These are phyloP conservation scores for Amphirosellinia nigrospora DNA, from an alignment of 495 filamentous ascomycete species.

Conservation along the genomic window DNA sequence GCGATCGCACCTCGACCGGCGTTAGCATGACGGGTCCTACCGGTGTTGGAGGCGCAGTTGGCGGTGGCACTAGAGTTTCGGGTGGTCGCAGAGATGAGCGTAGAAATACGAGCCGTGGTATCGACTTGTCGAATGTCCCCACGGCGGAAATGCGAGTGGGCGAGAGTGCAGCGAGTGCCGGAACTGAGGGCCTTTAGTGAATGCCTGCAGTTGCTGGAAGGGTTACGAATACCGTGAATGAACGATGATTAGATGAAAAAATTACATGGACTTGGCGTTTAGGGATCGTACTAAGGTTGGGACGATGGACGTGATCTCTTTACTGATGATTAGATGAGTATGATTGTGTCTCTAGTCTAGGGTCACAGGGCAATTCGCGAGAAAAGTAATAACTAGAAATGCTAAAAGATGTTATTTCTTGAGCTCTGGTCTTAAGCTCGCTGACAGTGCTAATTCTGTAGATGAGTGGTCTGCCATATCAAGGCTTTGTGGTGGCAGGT, in stretches of 20 bases:
- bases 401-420: too few species aligned
- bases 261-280: not conserved
- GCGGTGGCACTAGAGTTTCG: conserved; percentile 34
- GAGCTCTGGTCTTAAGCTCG: not conserved
- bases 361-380: not conserved
- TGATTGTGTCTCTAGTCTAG: not conserved
- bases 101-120: conserved; percentile 26
- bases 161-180: conserved; percentile 60
- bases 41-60: conserved; percentile 12
- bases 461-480: not conserved
- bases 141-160: conserved; percentile 59
- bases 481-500: not conserved
- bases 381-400: not conserved
- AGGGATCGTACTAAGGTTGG: not conserved
- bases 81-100: conserved; percentile 39
- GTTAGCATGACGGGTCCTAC: conserved; percentile 31
- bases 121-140: too few species aligned
- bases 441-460: not conserved
- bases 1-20: conserved; percentile 38
- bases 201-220: not conserved
- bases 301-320: not conserved
- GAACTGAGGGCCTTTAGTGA: not conserved
- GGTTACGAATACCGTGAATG: not conserved
- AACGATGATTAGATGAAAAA: conserved; percentile 1
- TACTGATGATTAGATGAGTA: not conserved